These are phyloP conservation scores for Aphanomyces stellatus DNA, from an alignment of 352 stramenopile genomes.

Conservation along the genomic window DNA sequence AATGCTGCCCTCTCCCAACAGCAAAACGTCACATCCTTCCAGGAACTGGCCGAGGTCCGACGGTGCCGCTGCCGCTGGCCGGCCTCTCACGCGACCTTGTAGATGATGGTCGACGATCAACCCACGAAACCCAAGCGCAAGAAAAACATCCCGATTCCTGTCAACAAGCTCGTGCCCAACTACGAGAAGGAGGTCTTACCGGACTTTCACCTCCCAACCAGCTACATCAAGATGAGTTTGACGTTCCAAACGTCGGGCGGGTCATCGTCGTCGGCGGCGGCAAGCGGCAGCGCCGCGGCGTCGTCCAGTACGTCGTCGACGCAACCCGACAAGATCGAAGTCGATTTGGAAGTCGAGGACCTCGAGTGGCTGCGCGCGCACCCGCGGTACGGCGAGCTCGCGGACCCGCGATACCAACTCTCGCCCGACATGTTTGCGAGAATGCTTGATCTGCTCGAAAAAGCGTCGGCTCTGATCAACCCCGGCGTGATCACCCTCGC, in stretches of 20 bases:
- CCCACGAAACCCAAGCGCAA: slow-evolving; percentile 44
- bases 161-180: slow-evolving; percentile 52
- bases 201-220: slow-evolving; percentile 66
- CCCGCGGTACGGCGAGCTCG: slow-evolving; percentile 71
- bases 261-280: slow-evolving; percentile 18
- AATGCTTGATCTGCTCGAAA: slow-evolving; percentile 86
- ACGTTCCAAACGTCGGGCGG: slow-evolving; percentile 1
- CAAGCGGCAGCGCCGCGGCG: neutral
- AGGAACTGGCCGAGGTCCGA: slow-evolving; percentile 62
- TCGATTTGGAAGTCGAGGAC: slow-evolving; percentile 75
- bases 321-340: slow-evolving; percentile 48
- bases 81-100: neutral
- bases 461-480: slow-evolving; percentile 70
- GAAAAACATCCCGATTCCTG: slow-evolving; percentile 81
- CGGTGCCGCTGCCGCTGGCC: neutral
- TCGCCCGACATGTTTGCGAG: slow-evolving; percentile 47
- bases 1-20: slow-evolving; percentile 23
- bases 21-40: slow-evolving; percentile 49
- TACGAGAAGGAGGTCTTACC: slow-evolving; percentile 60
- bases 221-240: slow-evolving; percentile 35
- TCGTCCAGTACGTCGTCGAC: slow-evolving; percentile 20
- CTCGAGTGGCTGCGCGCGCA: slow-evolving; percentile 82
- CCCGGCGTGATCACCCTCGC: slow-evolving; percentile 61
- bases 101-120: slow-evolving; percentile 54
- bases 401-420: slow-evolving; percentile 73